A percentile compares a stretch with the other conserved stretches of the same genome.
phyloP scores from a whole-genome alignment of 176 grass and related monocot species.

The Cymbopogon citratus region DNA sequence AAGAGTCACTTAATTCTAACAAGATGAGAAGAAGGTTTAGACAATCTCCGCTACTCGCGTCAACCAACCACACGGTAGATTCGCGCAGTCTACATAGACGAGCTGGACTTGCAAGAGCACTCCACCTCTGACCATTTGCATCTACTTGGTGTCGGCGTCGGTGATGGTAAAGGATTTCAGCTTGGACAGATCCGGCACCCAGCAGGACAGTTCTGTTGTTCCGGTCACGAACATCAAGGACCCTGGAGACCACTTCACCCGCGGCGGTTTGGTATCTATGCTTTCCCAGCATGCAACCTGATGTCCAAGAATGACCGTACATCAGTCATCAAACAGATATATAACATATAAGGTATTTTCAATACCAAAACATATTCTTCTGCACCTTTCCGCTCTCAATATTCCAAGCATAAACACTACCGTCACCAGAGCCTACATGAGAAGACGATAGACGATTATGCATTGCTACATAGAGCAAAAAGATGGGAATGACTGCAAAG shows the following conservation, averaged over 20 bases:
- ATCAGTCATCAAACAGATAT: not conserved
- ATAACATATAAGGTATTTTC: not conserved
- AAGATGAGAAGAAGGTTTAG: not conserved
- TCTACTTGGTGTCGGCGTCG: slow-evolving; percentile 28
- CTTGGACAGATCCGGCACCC: slow-evolving; percentile 86
- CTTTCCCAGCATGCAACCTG: slow-evolving; percentile 91
- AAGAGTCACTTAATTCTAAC: not conserved
- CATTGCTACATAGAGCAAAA: not conserved
- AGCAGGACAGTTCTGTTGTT: slow-evolving; percentile 88
- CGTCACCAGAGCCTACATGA: slow-evolving; percentile 76
- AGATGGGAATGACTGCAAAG: not conserved
- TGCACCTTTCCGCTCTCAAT: slow-evolving; percentile 72
- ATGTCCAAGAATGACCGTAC: not conserved
- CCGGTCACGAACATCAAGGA: slow-evolving; percentile 80
- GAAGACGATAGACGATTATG: not conserved
- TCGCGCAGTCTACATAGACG: not conserved
- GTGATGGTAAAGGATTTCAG: slow-evolving; percentile 51
- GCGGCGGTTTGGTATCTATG: slow-evolving; percentile 56
- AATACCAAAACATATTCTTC: not conserved
- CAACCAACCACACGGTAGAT: not conserved
- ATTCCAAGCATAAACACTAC: slow-evolving; percentile 93
- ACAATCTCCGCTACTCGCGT: not conserved
- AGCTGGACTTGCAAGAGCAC: not conserved
- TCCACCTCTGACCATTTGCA: not conserved
- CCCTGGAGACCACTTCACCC: slow-evolving; percentile 84